Conservation (phyloP, 2,329 filamentous ascomycete species). For the Dissoconium aciculare region DNA sequence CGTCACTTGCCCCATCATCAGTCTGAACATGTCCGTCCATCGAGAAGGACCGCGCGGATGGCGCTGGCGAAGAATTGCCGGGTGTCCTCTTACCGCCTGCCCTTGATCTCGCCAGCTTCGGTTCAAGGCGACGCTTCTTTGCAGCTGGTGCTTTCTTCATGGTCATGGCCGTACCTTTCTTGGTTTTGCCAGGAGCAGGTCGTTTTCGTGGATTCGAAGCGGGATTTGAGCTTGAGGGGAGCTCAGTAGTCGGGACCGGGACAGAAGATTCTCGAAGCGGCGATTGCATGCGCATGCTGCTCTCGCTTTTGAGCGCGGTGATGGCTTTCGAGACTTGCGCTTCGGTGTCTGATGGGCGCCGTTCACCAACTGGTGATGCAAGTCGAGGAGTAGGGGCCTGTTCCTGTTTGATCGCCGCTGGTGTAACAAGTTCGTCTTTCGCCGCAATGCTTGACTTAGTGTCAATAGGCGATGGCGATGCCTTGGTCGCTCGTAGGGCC, state of each 20-base stretch:
- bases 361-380: conserved; percentile 19
- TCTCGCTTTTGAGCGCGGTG: conserved; percentile 32
- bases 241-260: conserved; percentile 27
- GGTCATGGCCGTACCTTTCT: conserved; percentile 33
- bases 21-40: conserved; percentile 22
- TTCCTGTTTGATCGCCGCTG: conserved; percentile 29
- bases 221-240: conserved; percentile 15
- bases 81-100: conserved; percentile 29
- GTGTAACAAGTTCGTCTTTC: too few relatives aligned
- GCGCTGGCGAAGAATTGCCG: conserved; percentile 27
- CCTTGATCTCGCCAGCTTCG: conserved; percentile 22
- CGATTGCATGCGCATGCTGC: conserved; percentile 26
- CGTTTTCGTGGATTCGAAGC: conserved; percentile 27
- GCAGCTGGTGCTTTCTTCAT: conserved; percentile 29
- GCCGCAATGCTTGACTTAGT: too few relatives aligned
- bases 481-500: too few relatives aligned
- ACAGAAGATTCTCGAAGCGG: conserved; percentile 27
- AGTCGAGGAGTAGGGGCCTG: conserved; percentile 25
- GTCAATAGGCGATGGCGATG: too few relatives aligned
- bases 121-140: conserved; percentile 34
- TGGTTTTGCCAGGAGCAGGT: conserved; percentile 27
- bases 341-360: conserved; percentile 20
- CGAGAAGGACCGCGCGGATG: conserved; percentile 24
- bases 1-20: conserved; percentile 21
- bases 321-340: conserved; percentile 29